Conservation (phyloP, 2,329 filamentous ascomycete genomes). For the Colletotrichum theobromicola region DNA sequence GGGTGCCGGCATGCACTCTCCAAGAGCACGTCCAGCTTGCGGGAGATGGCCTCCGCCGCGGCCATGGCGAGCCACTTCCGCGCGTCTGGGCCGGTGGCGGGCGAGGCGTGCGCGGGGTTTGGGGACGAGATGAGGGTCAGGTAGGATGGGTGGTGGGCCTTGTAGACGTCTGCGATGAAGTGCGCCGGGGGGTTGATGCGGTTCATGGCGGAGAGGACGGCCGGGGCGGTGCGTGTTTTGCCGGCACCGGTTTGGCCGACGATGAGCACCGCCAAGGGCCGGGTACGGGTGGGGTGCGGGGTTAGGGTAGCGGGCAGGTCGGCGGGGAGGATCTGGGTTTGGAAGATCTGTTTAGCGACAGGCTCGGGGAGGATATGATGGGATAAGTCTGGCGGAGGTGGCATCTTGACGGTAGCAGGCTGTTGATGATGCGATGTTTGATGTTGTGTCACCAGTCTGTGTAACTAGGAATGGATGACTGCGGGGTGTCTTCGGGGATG, state of each 20-base stretch:
- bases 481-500: not conserved
- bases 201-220: slow-evolving; percentile 37
- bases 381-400: slow-evolving; percentile 31
- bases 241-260: slow-evolving; percentile 55
- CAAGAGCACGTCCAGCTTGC: slow-evolving; percentile 41
- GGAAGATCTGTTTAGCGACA: slow-evolving; percentile 36
- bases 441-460: not conserved
- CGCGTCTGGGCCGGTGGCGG: slow-evolving; percentile 45
- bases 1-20: slow-evolving; percentile 52
- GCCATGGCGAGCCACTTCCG: slow-evolving; percentile 49
- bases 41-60: slow-evolving; percentile 34
- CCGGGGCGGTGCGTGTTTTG: slow-evolving; percentile 49
- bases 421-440: not conserved
- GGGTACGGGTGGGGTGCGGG: not conserved
- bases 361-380: slow-evolving; percentile 35
- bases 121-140: slow-evolving; percentile 29
- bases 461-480: not conserved
- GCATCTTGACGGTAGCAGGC: slow-evolving; percentile 1
- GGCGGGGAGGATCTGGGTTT: slow-evolving; percentile 33
- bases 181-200: slow-evolving; percentile 33
- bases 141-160: slow-evolving; percentile 51
- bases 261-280: slow-evolving; percentile 45
- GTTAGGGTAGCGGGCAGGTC: slow-evolving; percentile 32
- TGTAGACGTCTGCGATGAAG: slow-evolving; percentile 55
- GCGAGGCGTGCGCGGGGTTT: slow-evolving; percentile 39